These are phyloP conservation scores for Colletotrichum melonis DNA, from an alignment of 2,329 filamentous ascomycete species.

Conservation along the genomic window DNA sequence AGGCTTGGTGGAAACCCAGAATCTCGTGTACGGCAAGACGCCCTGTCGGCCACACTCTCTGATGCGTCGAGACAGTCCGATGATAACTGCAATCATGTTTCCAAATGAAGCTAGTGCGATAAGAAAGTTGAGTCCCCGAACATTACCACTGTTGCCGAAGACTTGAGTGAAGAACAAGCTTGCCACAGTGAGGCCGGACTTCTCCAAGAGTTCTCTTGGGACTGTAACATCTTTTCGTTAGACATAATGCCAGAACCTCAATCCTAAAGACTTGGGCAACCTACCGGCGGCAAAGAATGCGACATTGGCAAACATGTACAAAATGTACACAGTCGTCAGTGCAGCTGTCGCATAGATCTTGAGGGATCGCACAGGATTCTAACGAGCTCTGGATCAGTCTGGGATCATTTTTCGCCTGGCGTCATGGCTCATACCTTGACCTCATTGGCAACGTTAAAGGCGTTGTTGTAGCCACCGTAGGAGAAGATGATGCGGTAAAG, in stretches of 20 bases:
- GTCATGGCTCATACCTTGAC: constrained; percentile 47
- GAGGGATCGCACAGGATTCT: constrained; percentile 68
- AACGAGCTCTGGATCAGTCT: background rate
- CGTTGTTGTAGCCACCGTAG: constrained; percentile 62
- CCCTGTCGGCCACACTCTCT: constrained; percentile 72
- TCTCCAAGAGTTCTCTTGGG: constrained; percentile 60
- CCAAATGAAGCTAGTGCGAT: constrained; percentile 68
- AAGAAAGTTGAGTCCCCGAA: constrained; percentile 66
- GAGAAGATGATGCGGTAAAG: constrained; percentile 28
- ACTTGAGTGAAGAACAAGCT: constrained; percentile 69
- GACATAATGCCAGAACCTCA: background rate
- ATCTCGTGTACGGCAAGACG: constrained; percentile 65
- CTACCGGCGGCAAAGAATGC: constrained; percentile 66
- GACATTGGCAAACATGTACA: constrained; percentile 70
- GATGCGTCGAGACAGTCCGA: constrained; percentile 66
- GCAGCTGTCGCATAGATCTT: constrained; percentile 61
- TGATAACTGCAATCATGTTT: constrained; percentile 65
- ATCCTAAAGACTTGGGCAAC: background rate
- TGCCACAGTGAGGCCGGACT: constrained; percentile 65
- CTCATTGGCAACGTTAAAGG: constrained; percentile 72
- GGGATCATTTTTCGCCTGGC: background rate
- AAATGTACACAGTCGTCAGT: constrained; percentile 59
- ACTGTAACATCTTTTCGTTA: constrained; percentile 44
- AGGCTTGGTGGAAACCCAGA: constrained; percentile 72
- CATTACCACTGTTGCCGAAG: constrained; percentile 61